Base-by-base conservation (phyloP, 1,139 yeast genomes). In the Candida tetrigidarum region DNA sequence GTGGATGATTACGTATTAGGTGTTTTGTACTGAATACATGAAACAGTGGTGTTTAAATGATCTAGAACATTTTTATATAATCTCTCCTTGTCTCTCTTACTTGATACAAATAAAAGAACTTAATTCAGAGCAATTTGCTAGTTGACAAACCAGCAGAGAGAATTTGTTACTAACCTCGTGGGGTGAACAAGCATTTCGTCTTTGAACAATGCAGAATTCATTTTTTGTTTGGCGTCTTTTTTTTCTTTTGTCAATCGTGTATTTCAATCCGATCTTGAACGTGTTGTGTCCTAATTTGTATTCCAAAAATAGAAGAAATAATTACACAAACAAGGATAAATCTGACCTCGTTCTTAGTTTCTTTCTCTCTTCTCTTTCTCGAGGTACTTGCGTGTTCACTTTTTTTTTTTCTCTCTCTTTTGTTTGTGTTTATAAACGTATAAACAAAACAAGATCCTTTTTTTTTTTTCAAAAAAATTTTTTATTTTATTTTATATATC, bases 381-480 rank as follows among this genome's bases (percentile, higher is more conserved):
- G 36, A 32, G 36, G 16, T 18, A 32, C 36, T n/a, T 32, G 37
- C 37, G 37, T 34, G 37, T 34, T 23, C 27, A 22, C 36, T 29
- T 29, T 8, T 14, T 20, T 18, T n/a, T 34, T 12, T 7, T 34
- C 8, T 12, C 20, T 22, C 14, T 34, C 9, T 23, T 34, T 20
- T 23, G 7, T 28, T 12, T 7, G 8, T 28, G 8, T 12, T 15
- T 28, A n/a, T 12, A 8, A 4, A 22, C n/a, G 7, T 22, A 34
- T 23, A 34, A 34, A 34, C 37, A 32, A n/a, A 10, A 32, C 26
- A 25, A 32, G 36, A 32, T 18, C n/a, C n/a, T n/a, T n/a, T n/a
- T n/a, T n/a, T n/a, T n/a, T 15, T 19, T 32, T 32, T 32, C 18
- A 19, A 32, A 11, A 19, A 20, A 9, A 14, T 30, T 18, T 27